Base-by-base conservation (phyloP, 2,329 filamentous ascomycete species). In the Hypocrella siamensis region DNA sequence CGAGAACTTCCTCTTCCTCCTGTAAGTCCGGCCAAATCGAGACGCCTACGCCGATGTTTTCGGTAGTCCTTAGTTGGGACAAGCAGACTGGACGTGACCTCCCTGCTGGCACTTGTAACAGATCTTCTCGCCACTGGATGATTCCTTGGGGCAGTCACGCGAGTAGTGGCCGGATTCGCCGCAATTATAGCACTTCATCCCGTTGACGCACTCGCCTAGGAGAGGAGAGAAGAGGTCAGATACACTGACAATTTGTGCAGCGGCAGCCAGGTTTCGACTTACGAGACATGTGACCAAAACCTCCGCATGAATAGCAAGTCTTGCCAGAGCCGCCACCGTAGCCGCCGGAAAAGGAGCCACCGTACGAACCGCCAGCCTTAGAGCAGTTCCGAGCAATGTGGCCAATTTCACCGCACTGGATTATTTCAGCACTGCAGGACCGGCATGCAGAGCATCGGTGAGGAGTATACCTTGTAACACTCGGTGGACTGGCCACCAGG, bases 111-210 rank as follows among this genome's bases (percentile, higher is more conserved):
- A 96, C 70, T 92, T 93, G 75, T 98, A 98, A 79, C 90, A 98
- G 56, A 93, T 85, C 58, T 92, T 88, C 72, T 96, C 88, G 52
- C 77, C 73, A 44, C 74, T 71, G 46, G 76, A 73, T 37, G 82
- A 81, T 63, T 93, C 88, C 56, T 88, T 86, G 48, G 86, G 80
- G 72, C 90, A 98, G 61, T 98, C 90, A 43, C 88, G 81, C 43
- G 82, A 92, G 57, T 94, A 75, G 62, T 96, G 88, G 40, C 90
- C 88, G 46, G 88, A 80, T 67, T 94, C 85, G 52, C 73, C 73
- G 46, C 90, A 96, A 75, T 94, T 94, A 77, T 96, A 98, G 79
- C 90, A 98, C 71, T 96, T 96, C 70, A 92, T 88, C 51, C 90
- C 90, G 60, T 96, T 92, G 48, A 88, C 92, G 64, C 90, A 98